A percentile compares a stretch with the other conserved stretches of the same genome.
Conservation (phyloP, 352 stramenopile species). For the Saprolegnia diclina region DNA sequence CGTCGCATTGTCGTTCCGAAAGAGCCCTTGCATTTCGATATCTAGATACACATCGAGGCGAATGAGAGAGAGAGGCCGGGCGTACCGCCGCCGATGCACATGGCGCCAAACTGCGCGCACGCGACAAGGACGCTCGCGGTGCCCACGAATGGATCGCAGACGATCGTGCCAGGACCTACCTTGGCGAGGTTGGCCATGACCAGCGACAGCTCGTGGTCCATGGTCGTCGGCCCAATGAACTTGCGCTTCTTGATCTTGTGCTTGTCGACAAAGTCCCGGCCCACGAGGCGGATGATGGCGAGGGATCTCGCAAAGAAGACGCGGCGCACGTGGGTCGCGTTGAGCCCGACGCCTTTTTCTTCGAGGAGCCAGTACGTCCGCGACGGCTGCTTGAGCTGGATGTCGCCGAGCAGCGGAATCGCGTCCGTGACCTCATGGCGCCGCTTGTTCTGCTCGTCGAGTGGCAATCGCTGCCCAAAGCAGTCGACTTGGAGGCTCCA, state of each 20-base stretch:
- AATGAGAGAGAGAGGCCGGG: not conserved
- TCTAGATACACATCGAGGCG: conserved; percentile 37
- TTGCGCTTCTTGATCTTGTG: conserved; percentile 71
- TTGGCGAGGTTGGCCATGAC: conserved; percentile 84
- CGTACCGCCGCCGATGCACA: conserved; percentile 51
- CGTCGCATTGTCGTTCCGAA: not conserved
- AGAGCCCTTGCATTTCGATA: conserved; percentile 60
- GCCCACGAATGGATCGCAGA: conserved; percentile 89
- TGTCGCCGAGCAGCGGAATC: conserved; percentile 20
- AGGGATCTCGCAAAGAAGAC: conserved; percentile 27
- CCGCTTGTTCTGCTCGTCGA: conserved; percentile 23
- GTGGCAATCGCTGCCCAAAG: conserved; percentile 29
- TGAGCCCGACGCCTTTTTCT: conserved; percentile 27
- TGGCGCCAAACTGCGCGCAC: conserved; percentile 63
- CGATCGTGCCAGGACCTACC: conserved; percentile 34
- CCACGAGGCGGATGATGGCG: conserved; percentile 19
- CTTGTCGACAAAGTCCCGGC: conserved; percentile 42
- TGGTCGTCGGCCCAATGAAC: conserved; percentile 87
- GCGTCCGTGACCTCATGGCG: conserved; percentile 17
- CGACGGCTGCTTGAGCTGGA: conserved; percentile 30
- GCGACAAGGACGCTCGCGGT: conserved; percentile 86
- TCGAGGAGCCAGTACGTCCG: conserved; percentile 27
- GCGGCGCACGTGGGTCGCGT: not conserved
- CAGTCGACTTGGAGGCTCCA: conserved; percentile 30
- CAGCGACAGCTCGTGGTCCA: conserved; percentile 86